Conservation (phyloP, 768 basidiomycete genomes). For the Asterophora lycoperdoides region DNA sequence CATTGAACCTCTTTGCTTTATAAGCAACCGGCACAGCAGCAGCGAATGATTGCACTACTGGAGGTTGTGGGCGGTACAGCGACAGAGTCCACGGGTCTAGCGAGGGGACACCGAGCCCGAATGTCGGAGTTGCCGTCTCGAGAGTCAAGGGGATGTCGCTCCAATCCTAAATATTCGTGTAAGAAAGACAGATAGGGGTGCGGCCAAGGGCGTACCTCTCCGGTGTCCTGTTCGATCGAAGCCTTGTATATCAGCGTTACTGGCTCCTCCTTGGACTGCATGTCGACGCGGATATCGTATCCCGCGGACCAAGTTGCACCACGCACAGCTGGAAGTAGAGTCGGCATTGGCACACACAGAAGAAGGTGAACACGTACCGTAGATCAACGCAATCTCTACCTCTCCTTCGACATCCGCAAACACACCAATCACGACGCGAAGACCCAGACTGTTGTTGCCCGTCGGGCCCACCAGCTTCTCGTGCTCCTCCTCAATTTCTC, state of each 20-base stretch:
- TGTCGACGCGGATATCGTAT: constrained; percentile 39
- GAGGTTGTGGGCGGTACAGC: neutral
- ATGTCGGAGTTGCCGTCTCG: constrained; percentile 41
- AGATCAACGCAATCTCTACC: constrained; percentile 35
- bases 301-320: constrained; percentile 27
- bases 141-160: constrained; percentile 37
- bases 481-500: constrained; percentile 23
- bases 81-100: constrained; percentile 35
- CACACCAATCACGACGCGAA: constrained; percentile 30
- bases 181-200: neutral
- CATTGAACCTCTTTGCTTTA: no score
- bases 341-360: neutral
- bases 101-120: constrained; percentile 32
- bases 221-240: constrained; percentile 34
- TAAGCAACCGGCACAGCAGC: no score
- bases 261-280: constrained; percentile 27
- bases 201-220: constrained; percentile 29
- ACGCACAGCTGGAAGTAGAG: constrained; percentile 6
- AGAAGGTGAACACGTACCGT: constrained; percentile 26
- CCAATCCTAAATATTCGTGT: constrained; percentile 33
- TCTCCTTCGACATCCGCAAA: constrained; percentile 34
- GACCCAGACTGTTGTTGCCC: constrained; percentile 23
- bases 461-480: constrained; percentile 12
- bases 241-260: constrained; percentile 38
- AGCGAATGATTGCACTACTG: no score